Base-by-base conservation (phyloP, 352 stramenopile species). In the Globisporangium lucens region DNA sequence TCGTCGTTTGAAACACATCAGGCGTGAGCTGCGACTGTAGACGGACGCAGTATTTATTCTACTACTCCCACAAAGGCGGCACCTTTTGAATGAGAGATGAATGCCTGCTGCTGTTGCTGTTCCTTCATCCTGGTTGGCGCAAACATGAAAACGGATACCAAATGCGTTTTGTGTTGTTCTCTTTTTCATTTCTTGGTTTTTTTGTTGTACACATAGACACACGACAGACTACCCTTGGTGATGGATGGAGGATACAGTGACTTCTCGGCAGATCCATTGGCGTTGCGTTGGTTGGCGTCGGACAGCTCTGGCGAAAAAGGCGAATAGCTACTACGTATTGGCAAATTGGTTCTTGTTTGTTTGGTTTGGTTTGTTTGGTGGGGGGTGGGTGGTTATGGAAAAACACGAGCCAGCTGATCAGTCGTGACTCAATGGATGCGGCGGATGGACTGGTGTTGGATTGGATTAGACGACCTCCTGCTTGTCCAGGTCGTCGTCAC, bases 401-500 rank as follows among this genome's bases (percentile, higher is more conserved):
- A 56, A 35, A 56, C 51, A 35, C 22, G 9, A 56, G 15, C n/a
- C 41, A 47, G 15, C 6, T n/a, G 15, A 47, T n/a, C 15, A 9
- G 15, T 4, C 41, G 13, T n/a, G 41, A n/a, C 41, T 47, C 41
- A 20, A 47, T 47, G 3, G 30, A 33, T 33, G 30, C 30, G 30
- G 30, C 30, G 30, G 30, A 33, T 33, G 30, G 30, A 33, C 30
- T 33, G 30, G 4, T 33, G 30, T 33, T 33, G 5, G 30, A 33
- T 33, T 33, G 5, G 30, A 33, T 33, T 74, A 91, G 2, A 87
- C 82, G 57, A 73, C 80, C 59, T 69, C 69, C 33, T 72, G 76
- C 69, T 89, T 82, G 55, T 87, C 77, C 27, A 68, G 67, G 63
- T 89, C 78, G 36, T 92, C 82, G 53, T 90, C 80, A 46, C 17